Evolutionary conservation across 495 filamentous ascomycete genomes (phyloP).

Genomic region (Penicillium angulare): DNA sequence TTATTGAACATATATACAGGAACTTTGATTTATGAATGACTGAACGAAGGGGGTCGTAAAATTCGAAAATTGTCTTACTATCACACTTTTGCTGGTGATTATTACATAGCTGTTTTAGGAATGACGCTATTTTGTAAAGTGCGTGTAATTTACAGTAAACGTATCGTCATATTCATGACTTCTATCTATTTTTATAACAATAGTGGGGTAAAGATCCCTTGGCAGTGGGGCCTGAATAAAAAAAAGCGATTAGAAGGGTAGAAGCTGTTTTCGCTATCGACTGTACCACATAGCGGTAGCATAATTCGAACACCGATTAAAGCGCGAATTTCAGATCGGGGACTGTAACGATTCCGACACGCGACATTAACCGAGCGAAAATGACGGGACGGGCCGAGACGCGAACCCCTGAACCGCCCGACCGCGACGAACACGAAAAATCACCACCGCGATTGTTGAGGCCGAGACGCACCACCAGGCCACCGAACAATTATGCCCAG

Average conservation of each 20-base stretch:
- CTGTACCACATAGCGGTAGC: no score
- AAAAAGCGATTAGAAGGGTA: constrained; percentile 10
- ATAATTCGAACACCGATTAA: no score
- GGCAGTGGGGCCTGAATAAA: constrained; percentile 6
- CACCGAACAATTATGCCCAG: constrained; percentile 6
- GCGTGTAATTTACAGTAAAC: neutral
- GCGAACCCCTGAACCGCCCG: constrained; percentile 27
- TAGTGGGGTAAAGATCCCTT: neutral
- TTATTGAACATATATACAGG: neutral
- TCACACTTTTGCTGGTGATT: neutral
- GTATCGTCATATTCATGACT: neutral
- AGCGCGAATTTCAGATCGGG: no score
- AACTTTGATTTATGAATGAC: neutral
- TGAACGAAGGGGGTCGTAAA: neutral
- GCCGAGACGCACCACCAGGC: constrained; percentile 15
- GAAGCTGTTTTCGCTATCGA: no score
- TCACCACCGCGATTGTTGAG: constrained; percentile 17
- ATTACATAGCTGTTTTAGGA: neutral
- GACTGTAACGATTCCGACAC: no score
- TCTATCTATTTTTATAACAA: neutral
- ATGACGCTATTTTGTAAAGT: neutral
- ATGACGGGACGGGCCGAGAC: constrained; percentile 22
- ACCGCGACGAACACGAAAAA: constrained; percentile 22
- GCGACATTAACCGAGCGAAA: no score
- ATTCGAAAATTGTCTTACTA: neutral